Base-by-base conservation (phyloP, 345 rosid genomes). In the Corchorus olitorius region DNA sequence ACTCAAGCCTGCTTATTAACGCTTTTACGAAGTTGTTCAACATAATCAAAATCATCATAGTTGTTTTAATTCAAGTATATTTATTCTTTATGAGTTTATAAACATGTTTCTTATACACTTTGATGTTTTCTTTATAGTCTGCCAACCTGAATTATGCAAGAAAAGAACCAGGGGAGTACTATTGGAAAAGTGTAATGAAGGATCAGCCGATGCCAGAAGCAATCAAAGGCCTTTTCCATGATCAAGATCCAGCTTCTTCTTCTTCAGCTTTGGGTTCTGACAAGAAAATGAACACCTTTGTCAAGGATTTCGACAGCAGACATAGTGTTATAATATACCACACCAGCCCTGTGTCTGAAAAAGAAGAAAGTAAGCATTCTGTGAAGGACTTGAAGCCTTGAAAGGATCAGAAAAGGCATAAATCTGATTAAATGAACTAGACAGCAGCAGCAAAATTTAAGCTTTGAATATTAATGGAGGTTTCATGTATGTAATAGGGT, bases 251-350 rank as follows among this genome's bases (percentile, higher is more conserved):
- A 35, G 74, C 48, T 70, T 27, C 27, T 27, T 27, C 27, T 27
- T 27, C 27, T 27, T 70, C 74, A 5, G 62, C 49, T 53, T 35
- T 35, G 62, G 74, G 37, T 53, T 70, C 74, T 35, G 62, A 17
- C 8, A 69, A 69, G 45, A 70, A 70, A 50, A 70, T 52, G 73
- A 70, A 53, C 16, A 41, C 53, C 61, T 70, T 70, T 11, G 62
- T 53, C 74, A 53, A 53, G 62, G 74, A 53, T 53, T 70, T 70
- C 61, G 74, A 70, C 39, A 53, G 62, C 62, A 11, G 11, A 6
- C 60, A 35, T 11, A 70, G 74, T n/a, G 13, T 35, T 53, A 70
- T 70, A 70, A 70, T 70, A 53, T 70, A 70, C 61, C 62, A 70
- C 62, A 70, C 11, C 43, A 35, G 5, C 13, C 48, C 58, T 1